phyloP scores from a whole-genome alignment of 805 yeast species.

The Zygosaccharomyces lentus region DNA sequence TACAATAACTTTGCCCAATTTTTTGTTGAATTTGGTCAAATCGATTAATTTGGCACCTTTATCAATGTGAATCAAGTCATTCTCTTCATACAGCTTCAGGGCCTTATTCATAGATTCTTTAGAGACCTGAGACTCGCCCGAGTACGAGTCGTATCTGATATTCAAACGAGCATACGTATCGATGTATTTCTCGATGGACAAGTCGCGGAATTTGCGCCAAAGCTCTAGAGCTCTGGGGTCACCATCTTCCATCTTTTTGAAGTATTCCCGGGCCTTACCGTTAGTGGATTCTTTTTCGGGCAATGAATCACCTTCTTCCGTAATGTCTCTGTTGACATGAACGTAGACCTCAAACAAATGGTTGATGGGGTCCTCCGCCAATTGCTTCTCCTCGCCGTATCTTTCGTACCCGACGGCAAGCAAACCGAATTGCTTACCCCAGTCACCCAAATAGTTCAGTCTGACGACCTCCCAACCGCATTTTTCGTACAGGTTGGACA shows the following conservation, averaged over 20 bases:
- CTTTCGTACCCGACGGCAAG: slow-evolving; percentile 87
- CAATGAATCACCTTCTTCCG: slow-evolving; percentile 46
- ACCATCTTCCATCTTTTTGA: slow-evolving; percentile 90
- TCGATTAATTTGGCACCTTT: slow-evolving; percentile 89
- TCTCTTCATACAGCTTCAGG: slow-evolving; percentile 56
- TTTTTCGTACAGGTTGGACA: slow-evolving; percentile 83
- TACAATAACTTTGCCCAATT: slow-evolving; percentile 87
- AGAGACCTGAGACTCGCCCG: slow-evolving; percentile 95
- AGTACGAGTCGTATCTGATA: slow-evolving; percentile 80
- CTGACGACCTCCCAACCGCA: slow-evolving; percentile 90
- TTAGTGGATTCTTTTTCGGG: slow-evolving; percentile 54
- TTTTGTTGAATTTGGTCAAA: slow-evolving; percentile 78
- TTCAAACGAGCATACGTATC: slow-evolving; percentile 89
- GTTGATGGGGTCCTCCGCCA: slow-evolving; percentile 78
- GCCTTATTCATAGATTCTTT: slow-evolving; percentile 66
- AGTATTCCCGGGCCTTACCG: slow-evolving; percentile 80
- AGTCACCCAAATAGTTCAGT: slow-evolving; percentile 95
- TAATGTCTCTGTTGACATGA: slow-evolving; percentile 72
- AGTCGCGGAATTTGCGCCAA: slow-evolving; percentile 88
- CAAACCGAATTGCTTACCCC: slow-evolving; percentile 99
- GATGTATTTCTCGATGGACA: slow-evolving; percentile 81
- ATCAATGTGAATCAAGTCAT: slow-evolving; percentile 74
- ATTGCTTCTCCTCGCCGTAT: slow-evolving; percentile 74
- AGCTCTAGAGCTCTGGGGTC: slow-evolving; percentile 70
- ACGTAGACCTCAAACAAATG: slow-evolving; percentile 95